Conservation (phyloP, 805 yeast species). For the Lachancea quebecensis region DNA sequence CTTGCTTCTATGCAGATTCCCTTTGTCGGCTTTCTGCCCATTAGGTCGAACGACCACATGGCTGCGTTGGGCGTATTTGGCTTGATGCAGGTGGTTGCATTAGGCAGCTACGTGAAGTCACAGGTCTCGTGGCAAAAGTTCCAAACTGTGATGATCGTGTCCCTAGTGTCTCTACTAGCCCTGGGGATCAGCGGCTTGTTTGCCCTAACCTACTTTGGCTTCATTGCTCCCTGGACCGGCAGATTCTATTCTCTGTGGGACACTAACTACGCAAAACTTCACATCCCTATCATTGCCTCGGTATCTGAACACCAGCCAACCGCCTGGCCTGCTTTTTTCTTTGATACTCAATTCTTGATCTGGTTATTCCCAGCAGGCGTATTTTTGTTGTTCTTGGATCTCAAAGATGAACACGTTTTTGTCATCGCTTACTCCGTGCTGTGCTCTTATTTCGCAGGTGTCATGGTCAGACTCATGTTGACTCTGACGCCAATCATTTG, state of each 20-base stretch:
- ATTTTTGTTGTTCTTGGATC: slow-evolving; percentile 80
- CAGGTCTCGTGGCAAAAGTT: slow-evolving; percentile 69
- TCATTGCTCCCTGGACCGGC: slow-evolving; percentile 99
- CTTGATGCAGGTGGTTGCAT: slow-evolving; percentile 78
- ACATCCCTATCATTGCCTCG: slow-evolving; percentile 96
- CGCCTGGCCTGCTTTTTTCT: slow-evolving; percentile 99
- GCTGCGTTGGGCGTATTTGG: slow-evolving; percentile 97
- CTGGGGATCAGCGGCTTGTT: slow-evolving; percentile 68
- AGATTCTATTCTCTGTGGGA: slow-evolving; percentile 98
- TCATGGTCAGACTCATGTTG: slow-evolving; percentile 95
- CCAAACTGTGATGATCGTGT: slow-evolving; percentile 56
- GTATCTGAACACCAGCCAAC: slow-evolving; percentile 99
- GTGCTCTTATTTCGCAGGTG: slow-evolving; percentile 97
- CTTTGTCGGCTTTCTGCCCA: slow-evolving; percentile 94
- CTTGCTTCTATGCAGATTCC: slow-evolving; percentile 98
- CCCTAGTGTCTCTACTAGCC: slow-evolving; percentile 47
- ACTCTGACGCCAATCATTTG: slow-evolving; percentile 95
- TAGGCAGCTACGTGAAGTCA: slow-evolving; percentile 74
- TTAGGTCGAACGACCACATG: slow-evolving; percentile 97
- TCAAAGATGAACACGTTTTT: slow-evolving; percentile 87
- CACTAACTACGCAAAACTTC: slow-evolving; percentile 94
- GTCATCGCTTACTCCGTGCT: slow-evolving; percentile 87
- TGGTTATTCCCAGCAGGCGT: slow-evolving; percentile 99
- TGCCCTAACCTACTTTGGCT: slow-evolving; percentile 78
- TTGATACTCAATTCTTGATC: slow-evolving; percentile 84